Evolutionary conservation across 1,284 basidiomycete genomes (phyloP).

Genomic region (Heterobasidion irregulare): DNA sequence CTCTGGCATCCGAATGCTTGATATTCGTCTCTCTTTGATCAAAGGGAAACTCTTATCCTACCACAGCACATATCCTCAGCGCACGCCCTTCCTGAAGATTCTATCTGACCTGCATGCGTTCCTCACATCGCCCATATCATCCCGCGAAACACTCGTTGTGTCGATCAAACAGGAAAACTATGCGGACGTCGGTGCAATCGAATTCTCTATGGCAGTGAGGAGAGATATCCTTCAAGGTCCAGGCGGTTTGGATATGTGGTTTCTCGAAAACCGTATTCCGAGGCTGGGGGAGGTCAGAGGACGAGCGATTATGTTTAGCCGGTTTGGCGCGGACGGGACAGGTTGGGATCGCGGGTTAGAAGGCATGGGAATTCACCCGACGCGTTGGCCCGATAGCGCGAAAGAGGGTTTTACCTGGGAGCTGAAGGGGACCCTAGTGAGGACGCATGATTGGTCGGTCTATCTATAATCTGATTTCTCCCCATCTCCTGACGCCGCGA

Average conservation of each 20-base stretch:
- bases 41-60: conserved; percentile 62
- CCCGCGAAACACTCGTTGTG: conserved; percentile 70
- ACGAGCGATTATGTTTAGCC: conserved; percentile 73
- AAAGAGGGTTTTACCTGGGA: conserved; percentile 70
- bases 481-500: background rate
- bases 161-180: conserved; percentile 82
- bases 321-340: conserved; percentile 63
- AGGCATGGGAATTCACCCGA: conserved; percentile 76
- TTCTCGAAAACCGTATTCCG: conserved; percentile 70
- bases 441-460: conserved; percentile 76
- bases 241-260: conserved; percentile 67
- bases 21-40: conserved; percentile 70
- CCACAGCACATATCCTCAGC: conserved; percentile 71
- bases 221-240: conserved; percentile 50
- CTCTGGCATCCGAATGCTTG: conserved; percentile 71
- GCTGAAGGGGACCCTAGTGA: conserved; percentile 56
- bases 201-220: conserved; percentile 62
- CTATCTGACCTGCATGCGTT: conserved; percentile 56
- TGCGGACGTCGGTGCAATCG: conserved; percentile 30
- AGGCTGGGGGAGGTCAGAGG: conserved; percentile 76
- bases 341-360: conserved; percentile 60
- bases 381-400: conserved; percentile 72
- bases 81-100: conserved; percentile 56
- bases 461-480: background rate
- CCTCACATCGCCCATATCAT: conserved; percentile 47